Base-by-base conservation (phyloP, 2,329 filamentous ascomycete species). In the Diaporthe aspalathi region DNA sequence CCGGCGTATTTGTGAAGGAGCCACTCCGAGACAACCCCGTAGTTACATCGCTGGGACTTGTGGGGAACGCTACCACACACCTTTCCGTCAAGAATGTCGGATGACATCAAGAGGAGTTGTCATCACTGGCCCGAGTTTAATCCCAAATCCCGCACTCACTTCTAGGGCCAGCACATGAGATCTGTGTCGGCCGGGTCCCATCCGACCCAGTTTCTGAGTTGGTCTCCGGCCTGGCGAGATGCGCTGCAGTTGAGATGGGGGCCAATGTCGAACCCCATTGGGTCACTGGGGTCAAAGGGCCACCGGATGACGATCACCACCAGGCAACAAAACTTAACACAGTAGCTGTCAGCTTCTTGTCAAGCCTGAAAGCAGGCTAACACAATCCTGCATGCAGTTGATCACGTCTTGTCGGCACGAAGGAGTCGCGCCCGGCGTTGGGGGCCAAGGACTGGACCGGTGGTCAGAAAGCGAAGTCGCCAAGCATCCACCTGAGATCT, bases 41-140 rank as follows among this genome's bases (percentile, higher is more conserved):
- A 43, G 66, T 71, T 29, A 57, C 49, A 54, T 69, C 66, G 66
- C 35, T 27, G 27, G 35, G 32, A 22, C 17, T 40, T 54, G 35
- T 71, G 54, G 65, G 63, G 35, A 49, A 60, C 53, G 38, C 56
- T 63, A 65, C 56, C 38, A 49, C 68, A 50, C 43, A 60, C 29
- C 29, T 43, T 56, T 56, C 45, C 40, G 16, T 17, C 45, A 67
- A 35, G 43, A 47, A 60, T 49, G 52, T 50, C 43, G 40, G 65
- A 56, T 72, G 70, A 65, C 49, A 72, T 72, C 70, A 65, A 65
- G 70, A 65, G 54, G 70, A 65, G 54, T 50, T 43, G 56, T 54
- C 29, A 68, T 24, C 20, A 1, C 35, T 7, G n/a, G 43, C 32
- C 24, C 27, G 40, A 47, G 17, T 27, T 56, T 12, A 68, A 17